A percentile compares a stretch with the other conserved stretches of the same genome.
Conservation (phyloP, 768 basidiomycete genomes). For the Hygrophorus pudorinus region DNA sequence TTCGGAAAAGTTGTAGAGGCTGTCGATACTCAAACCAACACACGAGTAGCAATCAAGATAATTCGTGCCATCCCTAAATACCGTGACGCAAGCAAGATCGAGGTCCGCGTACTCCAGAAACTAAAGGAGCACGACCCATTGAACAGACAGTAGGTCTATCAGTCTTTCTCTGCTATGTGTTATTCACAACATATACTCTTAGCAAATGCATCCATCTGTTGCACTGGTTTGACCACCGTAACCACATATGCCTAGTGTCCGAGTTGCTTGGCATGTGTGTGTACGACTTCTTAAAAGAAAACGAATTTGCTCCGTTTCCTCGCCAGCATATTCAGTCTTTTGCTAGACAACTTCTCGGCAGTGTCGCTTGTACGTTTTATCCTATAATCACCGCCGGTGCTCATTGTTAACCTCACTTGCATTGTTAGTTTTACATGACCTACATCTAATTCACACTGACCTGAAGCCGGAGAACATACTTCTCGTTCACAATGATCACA, state of each 20-base stretch:
- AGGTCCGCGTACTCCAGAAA: conserved; percentile 88
- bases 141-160: conserved; percentile 70
- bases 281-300: conserved; percentile 98
- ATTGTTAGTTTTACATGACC: conserved; percentile 72
- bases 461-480: conserved; percentile 99
- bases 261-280: conserved; percentile 96
- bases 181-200: conserved; percentile 7
- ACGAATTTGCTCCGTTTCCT: conserved; percentile 93
- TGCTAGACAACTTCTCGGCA: conserved; percentile 82
- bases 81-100: conserved; percentile 96
- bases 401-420: conserved; percentile 8
- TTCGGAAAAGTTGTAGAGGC: conserved; percentile 99
- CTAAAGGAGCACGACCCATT: conserved; percentile 82
- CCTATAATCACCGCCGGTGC: conserved; percentile 7
- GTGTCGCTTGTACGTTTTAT: conserved; percentile 77
- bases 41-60: conserved; percentile 92
- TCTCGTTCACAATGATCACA: conserved; percentile 77
- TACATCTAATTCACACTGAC: conserved; percentile 93
- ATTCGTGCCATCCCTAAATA: conserved; percentile 98
- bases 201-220: conserved; percentile 98
- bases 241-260: conserved; percentile 96
- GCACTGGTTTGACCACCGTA: conserved; percentile 92
- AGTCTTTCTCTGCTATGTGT: not conserved
- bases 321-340: conserved; percentile 95
- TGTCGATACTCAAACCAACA: conserved; percentile 63